Evolutionary conservation across 345 rosid species (phyloP), one percentile per base, ranked within the genome.

Genomic region (Noccaea caerulescens): DNA sequence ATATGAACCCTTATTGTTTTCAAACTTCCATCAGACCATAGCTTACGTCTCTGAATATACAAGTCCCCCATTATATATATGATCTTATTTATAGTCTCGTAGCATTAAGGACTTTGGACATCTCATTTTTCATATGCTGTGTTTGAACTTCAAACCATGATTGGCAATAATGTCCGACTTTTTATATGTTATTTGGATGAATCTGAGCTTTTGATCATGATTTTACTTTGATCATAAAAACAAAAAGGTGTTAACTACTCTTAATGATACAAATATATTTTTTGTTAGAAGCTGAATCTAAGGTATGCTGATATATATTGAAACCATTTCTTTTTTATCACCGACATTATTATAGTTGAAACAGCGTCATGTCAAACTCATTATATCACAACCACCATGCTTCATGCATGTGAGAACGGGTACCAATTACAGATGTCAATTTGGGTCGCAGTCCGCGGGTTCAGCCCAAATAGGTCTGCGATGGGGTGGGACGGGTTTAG

Each of bases 331-430:
- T 14, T 23, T 41, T 61, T 7, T 10, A 13, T 25, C 76, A 64
- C 66, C 66, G 72, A 73, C 66, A 73, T 47, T 49, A 57, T 38
- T 65, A 27, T 27, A 18, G 66, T 46, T 66, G 53, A 73, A 49
- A 58, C 50, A 23, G 38, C 27, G 60, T 66, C 67, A 73, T 66
- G 54, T 73, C 60, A 72, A 45, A 64, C 49, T 54, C 49, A 36
- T 49, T 44, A 72, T 20, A 44, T 41, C n/a, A 23, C 14, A 50
- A 49, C 60, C 64, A 72, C 65, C 50, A 27, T 50, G 45, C 66
- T 49, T 33, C 72, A 66, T 66, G 54, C 77, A 73, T 58, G 77
- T 73, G 72, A 73, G 13, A 45, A 58, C 45, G 66, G 66, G 72
- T 49, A 49, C 72, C 2, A 43, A 16, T 16, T 16, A 16, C 18